phyloP scores from a whole-genome alignment of 148 eudicot genomes.

The Vaccinium darrowii region DNA sequence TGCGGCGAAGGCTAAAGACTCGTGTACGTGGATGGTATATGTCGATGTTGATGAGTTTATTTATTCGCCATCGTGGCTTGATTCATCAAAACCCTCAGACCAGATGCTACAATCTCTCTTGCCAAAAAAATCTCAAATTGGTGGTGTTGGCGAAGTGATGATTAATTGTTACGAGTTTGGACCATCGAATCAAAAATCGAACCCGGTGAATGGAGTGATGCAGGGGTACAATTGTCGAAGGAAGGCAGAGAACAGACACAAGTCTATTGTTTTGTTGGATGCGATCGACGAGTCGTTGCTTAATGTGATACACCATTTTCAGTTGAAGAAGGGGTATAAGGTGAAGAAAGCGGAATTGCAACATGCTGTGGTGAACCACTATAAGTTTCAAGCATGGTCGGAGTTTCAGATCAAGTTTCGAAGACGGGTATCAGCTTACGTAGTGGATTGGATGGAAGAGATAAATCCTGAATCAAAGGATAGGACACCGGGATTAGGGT shows the following conservation, averaged over 20 bases:
- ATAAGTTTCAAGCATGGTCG: slow-evolving; percentile 86
- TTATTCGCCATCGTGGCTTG: slow-evolving; percentile 44
- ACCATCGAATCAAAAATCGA: slow-evolving; percentile 52
- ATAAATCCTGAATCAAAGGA: no score
- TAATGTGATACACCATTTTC: slow-evolving; percentile 75
- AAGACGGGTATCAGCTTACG: slow-evolving; percentile 14
- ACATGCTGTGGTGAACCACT: slow-evolving; percentile 64
- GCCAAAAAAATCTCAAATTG: neutral
- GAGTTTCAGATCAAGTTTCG: slow-evolving; percentile 49
- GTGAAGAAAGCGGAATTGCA: slow-evolving; percentile 12
- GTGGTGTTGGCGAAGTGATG: slow-evolving; percentile 41
- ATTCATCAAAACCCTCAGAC: slow-evolving; percentile 21
- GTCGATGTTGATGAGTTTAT: slow-evolving; percentile 70
- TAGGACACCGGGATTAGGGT: no score
- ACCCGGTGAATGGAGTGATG: slow-evolving; percentile 62
- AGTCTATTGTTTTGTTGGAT: slow-evolving; percentile 49
- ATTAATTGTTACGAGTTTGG: slow-evolving; percentile 64
- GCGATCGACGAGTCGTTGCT: slow-evolving; percentile 54
- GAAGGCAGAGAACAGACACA: slow-evolving; percentile 51
- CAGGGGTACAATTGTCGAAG: slow-evolving; percentile 73
- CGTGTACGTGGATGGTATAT: slow-evolving; percentile 58
- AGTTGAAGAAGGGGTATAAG: slow-evolving; percentile 40
- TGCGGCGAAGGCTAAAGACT: slow-evolving; percentile 29
- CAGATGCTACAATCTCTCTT: slow-evolving; percentile 25
- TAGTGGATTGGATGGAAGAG: no score